These are phyloP conservation scores for Ustilago xerochloae DNA, from an alignment of 1,284 basidiomycete genomes.

Conservation along the genomic window DNA sequence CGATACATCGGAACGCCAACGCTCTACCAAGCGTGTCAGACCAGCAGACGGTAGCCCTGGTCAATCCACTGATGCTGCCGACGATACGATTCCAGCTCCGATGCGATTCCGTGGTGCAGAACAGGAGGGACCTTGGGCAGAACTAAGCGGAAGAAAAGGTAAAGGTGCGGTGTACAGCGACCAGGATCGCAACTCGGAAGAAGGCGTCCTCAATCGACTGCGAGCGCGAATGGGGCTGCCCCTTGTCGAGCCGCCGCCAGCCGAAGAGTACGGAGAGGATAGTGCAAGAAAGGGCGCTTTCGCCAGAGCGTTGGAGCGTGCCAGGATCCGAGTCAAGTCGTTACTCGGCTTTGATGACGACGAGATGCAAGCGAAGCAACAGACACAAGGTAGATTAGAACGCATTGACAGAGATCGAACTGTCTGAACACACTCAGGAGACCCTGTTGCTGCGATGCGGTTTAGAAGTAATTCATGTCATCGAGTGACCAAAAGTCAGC, in stretches of 20 bases:
- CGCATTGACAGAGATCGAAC: constrained; percentile 38
- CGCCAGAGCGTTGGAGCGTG: constrained; percentile 5
- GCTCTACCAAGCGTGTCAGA: background rate
- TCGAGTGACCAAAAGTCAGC: too few species aligned
- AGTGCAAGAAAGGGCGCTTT: constrained; percentile 11
- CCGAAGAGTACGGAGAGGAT: background rate
- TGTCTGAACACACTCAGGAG: constrained; percentile 6
- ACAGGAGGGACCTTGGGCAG: constrained; percentile 45
- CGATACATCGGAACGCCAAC: background rate
- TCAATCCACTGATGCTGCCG: background rate
- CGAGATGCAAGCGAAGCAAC: constrained; percentile 32
- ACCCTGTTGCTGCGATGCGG: too few species aligned
- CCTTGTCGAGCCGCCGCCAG: constrained; percentile 17
- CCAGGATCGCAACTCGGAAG: constrained; percentile 37
- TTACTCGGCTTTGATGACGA: constrained; percentile 40
- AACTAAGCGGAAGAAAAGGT: constrained; percentile 32
- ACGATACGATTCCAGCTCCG: background rate
- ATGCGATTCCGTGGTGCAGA: constrained; percentile 39
- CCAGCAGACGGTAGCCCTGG: background rate
- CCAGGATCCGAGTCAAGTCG: constrained; percentile 17
- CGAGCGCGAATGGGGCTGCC: constrained; percentile 28
- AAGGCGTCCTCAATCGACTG: constrained; percentile 38
- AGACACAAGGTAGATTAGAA: constrained; percentile 34
- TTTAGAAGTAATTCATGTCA: too few species aligned
- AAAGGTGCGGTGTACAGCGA: constrained; percentile 47